Base-by-base conservation (phyloP, 257 asterid genomes). In the Penstemon eatonii region DNA sequence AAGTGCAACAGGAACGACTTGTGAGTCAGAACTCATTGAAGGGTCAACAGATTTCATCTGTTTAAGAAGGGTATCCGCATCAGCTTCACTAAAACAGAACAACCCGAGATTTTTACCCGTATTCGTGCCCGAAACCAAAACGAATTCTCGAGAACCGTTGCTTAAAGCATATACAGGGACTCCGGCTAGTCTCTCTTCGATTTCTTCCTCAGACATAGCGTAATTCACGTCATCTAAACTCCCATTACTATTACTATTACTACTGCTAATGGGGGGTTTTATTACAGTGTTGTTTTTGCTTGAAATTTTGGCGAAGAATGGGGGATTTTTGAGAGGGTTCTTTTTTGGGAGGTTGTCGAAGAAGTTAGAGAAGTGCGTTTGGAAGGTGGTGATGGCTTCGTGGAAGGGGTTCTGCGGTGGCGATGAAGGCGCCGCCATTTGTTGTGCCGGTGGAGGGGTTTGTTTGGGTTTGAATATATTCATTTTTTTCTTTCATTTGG, bases 111-210 rank as follows among this genome's bases (percentile, higher is more conserved):
- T 83, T 74, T 81, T 88, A 3, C 81, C 81, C 47, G 89, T 69
- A 38, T 65, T 69, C 25, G 74, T 72, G 33, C 92, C 96, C 33
- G 98, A 81, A 74, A 93, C 84, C 33, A 90, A 69, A 72, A 93
- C 95, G 41, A 90, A 88, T 72, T 93, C 94, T 54, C 83, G 84
- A 18, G 92, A 79, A 36, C 89, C 78, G 67, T 81, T 88, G 76
- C 85, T 85, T 18, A 93, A 79, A 10, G 97, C 96, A 72, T 85
- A 93, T 0, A 93, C 96, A 6, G 97, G 97, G 42, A 93, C 90
- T n/a, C 95, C 96, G 5, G 96, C 86, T 18, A 93, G 83, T 41
- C 96, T 76, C 81, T 90, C 91, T 70, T 90, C 94, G 51, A 93
- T 84, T 2, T 71, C 79, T 63, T 84, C 91, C 4, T 74, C 65